Conservation (phyloP, 2,329 filamentous ascomycete genomes). For the Knufia petricola region DNA sequence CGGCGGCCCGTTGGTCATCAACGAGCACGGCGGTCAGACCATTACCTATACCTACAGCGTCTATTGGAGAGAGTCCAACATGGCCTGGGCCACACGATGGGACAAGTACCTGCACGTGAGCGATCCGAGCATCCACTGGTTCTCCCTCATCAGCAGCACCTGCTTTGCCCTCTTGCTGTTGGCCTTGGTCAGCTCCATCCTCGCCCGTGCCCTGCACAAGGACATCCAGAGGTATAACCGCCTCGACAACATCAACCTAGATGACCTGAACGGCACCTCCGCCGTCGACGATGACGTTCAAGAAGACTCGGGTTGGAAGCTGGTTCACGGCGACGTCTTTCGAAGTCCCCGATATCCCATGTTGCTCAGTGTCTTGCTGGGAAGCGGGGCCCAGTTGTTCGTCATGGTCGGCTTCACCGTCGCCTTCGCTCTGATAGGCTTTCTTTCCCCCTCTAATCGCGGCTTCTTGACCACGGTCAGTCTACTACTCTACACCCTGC, state of each 20-base stretch:
- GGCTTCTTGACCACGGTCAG: slow-evolving; percentile 89
- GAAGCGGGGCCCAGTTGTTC: slow-evolving; percentile 91
- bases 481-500: slow-evolving; percentile 83
- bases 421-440: slow-evolving; percentile 82
- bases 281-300: slow-evolving; percentile 80
- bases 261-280: slow-evolving; percentile 73
- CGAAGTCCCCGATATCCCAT: slow-evolving; percentile 74
- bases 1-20: slow-evolving; percentile 46
- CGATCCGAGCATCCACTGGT: slow-evolving; percentile 98
- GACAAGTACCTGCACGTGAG: slow-evolving; percentile 98
- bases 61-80: slow-evolving; percentile 73
- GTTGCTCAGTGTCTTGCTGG: slow-evolving; percentile 75
- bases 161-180: slow-evolving; percentile 89
- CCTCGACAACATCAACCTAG: slow-evolving; percentile 79
- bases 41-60: slow-evolving; percentile 90
- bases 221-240: slow-evolving; percentile 96
- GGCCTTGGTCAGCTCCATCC: slow-evolving; percentile 83
- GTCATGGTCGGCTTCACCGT: slow-evolving; percentile 96
- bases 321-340: slow-evolving; percentile 97
- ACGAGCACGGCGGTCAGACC: slow-evolving; percentile 51
- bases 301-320: slow-evolving; percentile 96
- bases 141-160: slow-evolving; percentile 91
- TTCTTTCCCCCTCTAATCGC: slow-evolving; percentile 90
- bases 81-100: slow-evolving; percentile 94
- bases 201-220: slow-evolving; percentile 79